A percentile compares a stretch with the other conserved stretches of the same genome.
These are phyloP conservation scores for Claviceps sp. DNA, from an alignment of 2,329 filamentous ascomycete species.

Conservation along the genomic window DNA sequence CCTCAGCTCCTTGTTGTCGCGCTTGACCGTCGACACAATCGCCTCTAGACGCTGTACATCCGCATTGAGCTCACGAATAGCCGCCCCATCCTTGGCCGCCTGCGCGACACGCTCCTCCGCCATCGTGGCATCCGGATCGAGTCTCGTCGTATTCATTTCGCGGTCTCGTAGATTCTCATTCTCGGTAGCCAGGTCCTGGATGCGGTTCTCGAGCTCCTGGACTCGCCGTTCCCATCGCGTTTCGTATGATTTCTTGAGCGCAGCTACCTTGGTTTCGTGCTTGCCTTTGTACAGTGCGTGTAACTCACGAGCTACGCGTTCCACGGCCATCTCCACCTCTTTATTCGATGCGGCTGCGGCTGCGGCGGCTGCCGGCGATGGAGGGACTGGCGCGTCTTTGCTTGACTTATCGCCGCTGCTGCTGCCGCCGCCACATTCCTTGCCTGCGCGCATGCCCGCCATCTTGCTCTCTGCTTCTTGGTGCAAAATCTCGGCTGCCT, in stretches of 20 bases:
- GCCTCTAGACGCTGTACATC: slow-evolving; percentile 63
- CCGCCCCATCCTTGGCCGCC: slow-evolving; percentile 52
- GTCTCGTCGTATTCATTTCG: slow-evolving; percentile 51
- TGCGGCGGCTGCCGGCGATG: slow-evolving; percentile 27
- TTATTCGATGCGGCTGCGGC: slow-evolving; percentile 21
- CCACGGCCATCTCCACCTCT: slow-evolving; percentile 74
- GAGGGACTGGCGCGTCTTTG: slow-evolving; percentile 5
- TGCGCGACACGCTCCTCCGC: slow-evolving; percentile 38
- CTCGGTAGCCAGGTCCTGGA: slow-evolving; percentile 57
- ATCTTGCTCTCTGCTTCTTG: slow-evolving; percentile 65
- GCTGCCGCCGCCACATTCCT: slow-evolving; percentile 19
- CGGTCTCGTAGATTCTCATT: slow-evolving; percentile 59
- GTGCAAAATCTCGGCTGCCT: slow-evolving; percentile 62
- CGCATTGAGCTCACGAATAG: slow-evolving; percentile 57
- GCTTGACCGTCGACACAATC: slow-evolving; percentile 55
- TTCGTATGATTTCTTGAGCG: slow-evolving; percentile 76
- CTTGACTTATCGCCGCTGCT: slow-evolving; percentile 11
- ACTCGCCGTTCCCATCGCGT: slow-evolving; percentile 81
- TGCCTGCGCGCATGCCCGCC: slow-evolving; percentile 56
- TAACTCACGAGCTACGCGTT: slow-evolving; percentile 86
- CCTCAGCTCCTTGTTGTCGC: slow-evolving; percentile 54
- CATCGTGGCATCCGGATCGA: slow-evolving; percentile 32
- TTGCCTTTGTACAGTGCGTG: slow-evolving; percentile 93
- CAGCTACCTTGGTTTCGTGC: slow-evolving; percentile 89
- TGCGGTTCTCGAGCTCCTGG: slow-evolving; percentile 58